These are phyloP conservation scores for Dalbergia oliveri DNA, from an alignment of 306 rosid genomes.

Conservation along the genomic window DNA sequence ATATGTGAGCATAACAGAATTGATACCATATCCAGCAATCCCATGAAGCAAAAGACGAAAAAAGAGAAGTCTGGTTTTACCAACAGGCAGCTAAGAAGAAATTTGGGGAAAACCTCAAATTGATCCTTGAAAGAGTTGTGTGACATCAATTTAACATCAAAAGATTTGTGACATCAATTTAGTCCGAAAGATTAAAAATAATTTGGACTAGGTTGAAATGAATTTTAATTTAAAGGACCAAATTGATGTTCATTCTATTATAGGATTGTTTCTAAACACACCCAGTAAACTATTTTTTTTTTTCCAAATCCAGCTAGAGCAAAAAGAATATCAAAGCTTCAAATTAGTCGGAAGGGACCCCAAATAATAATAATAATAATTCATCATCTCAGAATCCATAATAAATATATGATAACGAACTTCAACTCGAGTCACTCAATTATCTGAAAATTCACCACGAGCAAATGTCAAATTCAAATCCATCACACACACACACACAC, in stretches of 20 bases:
- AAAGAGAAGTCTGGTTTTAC: not conserved
- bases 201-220: too few species aligned
- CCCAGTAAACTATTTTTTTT: not conserved
- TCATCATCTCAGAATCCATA: not conserved
- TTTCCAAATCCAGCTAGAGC: not conserved
- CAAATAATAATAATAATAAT: not conserved
- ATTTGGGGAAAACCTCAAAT: not conserved
- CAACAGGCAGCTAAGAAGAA: conserved; percentile 20
- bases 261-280: not conserved
- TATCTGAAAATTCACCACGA: not conserved
- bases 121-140: too few species aligned
- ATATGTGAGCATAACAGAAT: not conserved
- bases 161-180: too few species aligned
- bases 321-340: conserved; percentile 12
- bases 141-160: too few species aligned
- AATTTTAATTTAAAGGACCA: too few species aligned
- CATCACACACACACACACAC: too few species aligned
- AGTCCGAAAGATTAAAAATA: too few species aligned
- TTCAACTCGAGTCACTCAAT: not conserved
- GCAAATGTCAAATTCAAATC: not conserved
- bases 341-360: not conserved
- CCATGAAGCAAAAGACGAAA: not conserved
- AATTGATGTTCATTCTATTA: not conserved
- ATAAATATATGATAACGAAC: conserved; percentile 6
- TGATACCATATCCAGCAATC: not conserved